phyloP scores from a whole-genome alignment of 257 asterid species.

The Solanum pinnatisectum region DNA sequence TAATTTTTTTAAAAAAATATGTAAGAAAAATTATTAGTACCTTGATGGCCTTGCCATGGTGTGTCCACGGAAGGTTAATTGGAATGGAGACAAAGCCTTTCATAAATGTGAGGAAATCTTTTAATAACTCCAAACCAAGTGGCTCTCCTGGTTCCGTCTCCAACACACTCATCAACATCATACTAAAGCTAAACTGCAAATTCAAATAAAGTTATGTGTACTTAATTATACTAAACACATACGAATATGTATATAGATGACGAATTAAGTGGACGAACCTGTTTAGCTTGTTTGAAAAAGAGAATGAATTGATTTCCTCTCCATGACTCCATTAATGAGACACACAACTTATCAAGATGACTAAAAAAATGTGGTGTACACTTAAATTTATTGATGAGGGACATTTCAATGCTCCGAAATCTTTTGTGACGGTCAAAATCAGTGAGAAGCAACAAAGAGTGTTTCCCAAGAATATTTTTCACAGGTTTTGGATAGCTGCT shows the following conservation, averaged over 20 bases:
- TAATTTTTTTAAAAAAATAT: too few relatives aligned
- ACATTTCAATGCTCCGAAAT: slow-evolving; percentile 32
- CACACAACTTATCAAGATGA: slow-evolving; percentile 22
- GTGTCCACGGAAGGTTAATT: slow-evolving; percentile 50
- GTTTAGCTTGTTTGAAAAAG: slow-evolving; percentile 48
- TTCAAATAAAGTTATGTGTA: background rate
- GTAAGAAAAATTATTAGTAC: slow-evolving; percentile 8
- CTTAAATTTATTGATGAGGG: slow-evolving; percentile 38
- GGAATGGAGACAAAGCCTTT: slow-evolving; percentile 77
- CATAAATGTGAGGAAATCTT: slow-evolving; percentile 61
- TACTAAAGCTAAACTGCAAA: slow-evolving; percentile 53
- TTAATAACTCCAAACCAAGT: slow-evolving; percentile 24
- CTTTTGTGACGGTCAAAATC: slow-evolving; percentile 46
- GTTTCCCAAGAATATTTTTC: slow-evolving; percentile 41
- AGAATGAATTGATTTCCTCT: slow-evolving; percentile 9
- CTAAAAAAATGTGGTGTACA: slow-evolving; percentile 25
- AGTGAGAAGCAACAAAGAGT: slow-evolving; percentile 40
- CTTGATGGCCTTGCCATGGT: slow-evolving; percentile 64
- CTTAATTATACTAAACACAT: too few relatives aligned
- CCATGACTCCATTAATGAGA: slow-evolving; percentile 28
- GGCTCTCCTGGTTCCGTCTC: slow-evolving; percentile 52
- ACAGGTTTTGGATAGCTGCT: slow-evolving; percentile 21
- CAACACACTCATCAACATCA: slow-evolving; percentile 48
- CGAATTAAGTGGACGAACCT: slow-evolving; percentile 17
- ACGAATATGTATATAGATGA: too few relatives aligned